A percentile compares a stretch with the other conserved stretches of the same genome.
Evolutionary conservation across 108 stramenopile species (phyloP).

Genomic region (Heterococcus sp.): DNA sequence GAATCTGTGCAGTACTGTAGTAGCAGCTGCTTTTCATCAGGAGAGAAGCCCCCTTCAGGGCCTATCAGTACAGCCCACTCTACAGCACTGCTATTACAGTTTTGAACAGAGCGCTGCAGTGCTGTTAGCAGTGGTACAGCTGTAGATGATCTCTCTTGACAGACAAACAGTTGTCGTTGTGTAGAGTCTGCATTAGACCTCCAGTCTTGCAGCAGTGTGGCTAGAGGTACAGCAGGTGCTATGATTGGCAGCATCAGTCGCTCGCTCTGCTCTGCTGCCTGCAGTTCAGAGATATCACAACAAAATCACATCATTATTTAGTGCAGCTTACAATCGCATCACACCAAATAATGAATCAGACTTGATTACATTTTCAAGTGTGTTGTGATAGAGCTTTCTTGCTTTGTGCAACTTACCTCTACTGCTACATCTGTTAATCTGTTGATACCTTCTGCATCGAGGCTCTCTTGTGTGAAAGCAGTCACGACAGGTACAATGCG

Average conservation of each 20-base stretch:
- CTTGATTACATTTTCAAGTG: no score
- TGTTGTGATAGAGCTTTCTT: no score
- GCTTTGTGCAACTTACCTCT: constrained; percentile 2
- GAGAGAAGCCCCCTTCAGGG: constrained; percentile 47
- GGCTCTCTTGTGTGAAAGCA: constrained; percentile 25
- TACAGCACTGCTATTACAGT: no score
- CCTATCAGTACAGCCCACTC: constrained; percentile 42
- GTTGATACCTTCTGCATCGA: not conserved
- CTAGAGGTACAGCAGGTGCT: not conserved
- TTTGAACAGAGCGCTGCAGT: no score
- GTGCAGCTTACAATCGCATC: no score
- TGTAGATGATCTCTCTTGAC: constrained; percentile 14
- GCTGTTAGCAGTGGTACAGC: constrained; percentile 26
- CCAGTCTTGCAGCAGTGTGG: not conserved
- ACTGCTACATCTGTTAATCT: constrained; percentile 15
- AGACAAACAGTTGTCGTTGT: constrained; percentile 14
- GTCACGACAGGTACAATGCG: constrained; percentile 49
- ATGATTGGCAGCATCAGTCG: constrained; percentile 29
- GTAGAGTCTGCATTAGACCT: not conserved
- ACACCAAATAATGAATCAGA: no score
- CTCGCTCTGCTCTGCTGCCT: constrained; percentile 50
- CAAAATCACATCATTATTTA: no score
- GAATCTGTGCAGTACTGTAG: no score
- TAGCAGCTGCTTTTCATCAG: constrained; percentile 9
- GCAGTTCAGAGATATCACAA: no score